Base-by-base conservation (phyloP, 345 rosid species). In the Lepidium didymum region DNA sequence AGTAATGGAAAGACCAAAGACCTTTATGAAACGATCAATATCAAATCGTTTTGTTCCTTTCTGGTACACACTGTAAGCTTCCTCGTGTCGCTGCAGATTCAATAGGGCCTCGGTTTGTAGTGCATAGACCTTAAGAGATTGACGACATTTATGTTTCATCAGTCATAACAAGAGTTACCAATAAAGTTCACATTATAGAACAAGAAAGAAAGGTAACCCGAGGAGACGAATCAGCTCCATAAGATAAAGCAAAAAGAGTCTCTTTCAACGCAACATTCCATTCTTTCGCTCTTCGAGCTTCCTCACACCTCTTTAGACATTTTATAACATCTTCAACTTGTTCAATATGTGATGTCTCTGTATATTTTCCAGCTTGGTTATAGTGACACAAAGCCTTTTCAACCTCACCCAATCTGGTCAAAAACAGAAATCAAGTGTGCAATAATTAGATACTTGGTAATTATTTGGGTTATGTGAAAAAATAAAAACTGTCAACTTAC, bases 161-260 rank as follows among this genome's bases (percentile, higher is more conserved):
- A 51, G 37, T 21, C 16, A 5, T 5, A 45, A 29, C 33, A 66
- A 35, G 51, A 33, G 3, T 42, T 21, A 27, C 51, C 43, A 10
- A 37, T 23, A 38, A 29, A 4, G 8, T 47, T 23, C 27, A 54
- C 29, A 61, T 60, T 41, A 2, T 15, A 11, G 19, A 46, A 27
- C 18, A 10, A 44, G 21, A 66, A 59, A 19, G n/a, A 37, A 50
- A 45, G 41, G 79, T 46, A 50, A 86, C 92, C 82, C 72, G 67
- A 21, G 90, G 90, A 60, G 90, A 84, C 16, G 85, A 82, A 73
- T 82, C 85, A 1, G 82, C 88, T 53, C 92, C 96, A 8, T 71
- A 79, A 64, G 77, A 72, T 57, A 83, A 74, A 10, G 80, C 80
- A 65, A 25, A 58, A 29, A 62, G 75, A 12, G 92, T 75, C 55